These are phyloP conservation scores for Cronartium quercuum DNA, from an alignment of 1,284 basidiomycete genomes.

Conservation along the genomic window DNA sequence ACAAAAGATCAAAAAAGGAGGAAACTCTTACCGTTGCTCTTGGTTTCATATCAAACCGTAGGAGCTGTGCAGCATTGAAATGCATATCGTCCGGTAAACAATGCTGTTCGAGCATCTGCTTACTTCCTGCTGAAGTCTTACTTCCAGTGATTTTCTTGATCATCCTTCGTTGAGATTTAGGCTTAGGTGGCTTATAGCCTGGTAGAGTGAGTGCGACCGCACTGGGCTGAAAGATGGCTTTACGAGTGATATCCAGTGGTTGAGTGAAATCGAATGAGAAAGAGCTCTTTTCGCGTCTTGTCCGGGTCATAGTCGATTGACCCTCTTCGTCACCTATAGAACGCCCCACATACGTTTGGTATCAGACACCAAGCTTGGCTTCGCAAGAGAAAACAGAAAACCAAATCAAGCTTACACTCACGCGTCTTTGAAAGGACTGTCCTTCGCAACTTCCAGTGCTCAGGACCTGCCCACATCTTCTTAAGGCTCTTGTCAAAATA, in stretches of 20 bases:
- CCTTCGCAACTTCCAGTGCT: conserved; percentile 88
- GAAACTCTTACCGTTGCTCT: conserved; percentile 68
- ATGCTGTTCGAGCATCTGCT: conserved; percentile 62
- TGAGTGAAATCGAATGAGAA: conserved; percentile 35
- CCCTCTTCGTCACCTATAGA: conserved; percentile 27
- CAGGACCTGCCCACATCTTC: conserved; percentile 97
- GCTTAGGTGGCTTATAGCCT: conserved; percentile 40
- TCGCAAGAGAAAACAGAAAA: neutral
- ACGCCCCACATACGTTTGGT: too few species aligned
- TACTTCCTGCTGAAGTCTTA: conserved; percentile 40
- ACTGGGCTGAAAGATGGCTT: conserved; percentile 30
- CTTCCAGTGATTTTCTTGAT: conserved; percentile 51
- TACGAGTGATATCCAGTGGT: conserved; percentile 20
- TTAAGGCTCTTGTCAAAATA: conserved; percentile 85
- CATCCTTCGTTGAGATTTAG: conserved; percentile 51
- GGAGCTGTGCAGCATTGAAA: conserved; percentile 79
- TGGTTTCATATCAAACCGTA: conserved; percentile 90
- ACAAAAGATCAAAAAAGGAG: conserved; percentile 31
- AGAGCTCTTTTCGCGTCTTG: conserved; percentile 32
- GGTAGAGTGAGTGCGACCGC: conserved; percentile 40
- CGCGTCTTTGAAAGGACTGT: conserved; percentile 39
- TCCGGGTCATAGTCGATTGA: conserved; percentile 21
- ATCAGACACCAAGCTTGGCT: neutral
- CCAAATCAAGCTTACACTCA: neutral
- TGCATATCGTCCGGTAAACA: conserved; percentile 94